Evolutionary conservation across 306 rosid species (phyloP).

Genomic region (Styphnolobium japonicum): DNA sequence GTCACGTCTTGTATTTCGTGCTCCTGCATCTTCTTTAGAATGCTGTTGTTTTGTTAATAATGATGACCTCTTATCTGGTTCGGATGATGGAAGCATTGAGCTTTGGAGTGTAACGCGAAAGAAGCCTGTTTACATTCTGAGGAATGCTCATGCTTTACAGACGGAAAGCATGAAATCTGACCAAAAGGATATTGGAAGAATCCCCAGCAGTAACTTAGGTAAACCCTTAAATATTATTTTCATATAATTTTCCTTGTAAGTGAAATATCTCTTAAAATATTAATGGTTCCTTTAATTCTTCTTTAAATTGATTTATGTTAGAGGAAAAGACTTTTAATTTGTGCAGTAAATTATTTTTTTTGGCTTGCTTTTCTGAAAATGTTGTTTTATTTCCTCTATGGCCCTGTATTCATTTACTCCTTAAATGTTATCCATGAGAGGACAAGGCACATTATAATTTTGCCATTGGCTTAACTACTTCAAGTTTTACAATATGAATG

Average conservation of each 20-base stretch:
- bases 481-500: not conserved
- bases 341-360: not conserved
- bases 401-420: not conserved
- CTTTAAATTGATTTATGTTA: not conserved
- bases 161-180: slow-evolving; percentile 41
- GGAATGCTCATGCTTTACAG: slow-evolving; percentile 68
- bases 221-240: slow-evolving; percentile 14
- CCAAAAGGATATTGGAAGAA: slow-evolving; percentile 40
- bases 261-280: not conserved
- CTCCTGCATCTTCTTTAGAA: slow-evolving; percentile 86
- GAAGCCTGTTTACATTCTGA: slow-evolving; percentile 76
- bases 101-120: slow-evolving; percentile 70
- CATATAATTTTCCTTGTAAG: not conserved
- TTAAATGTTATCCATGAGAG: not conserved
- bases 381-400: not conserved
- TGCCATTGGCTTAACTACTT: not conserved
- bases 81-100: slow-evolving; percentile 89
- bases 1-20: slow-evolving; percentile 82
- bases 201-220: slow-evolving; percentile 74
- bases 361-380: not conserved
- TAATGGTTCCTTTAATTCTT: not conserved
- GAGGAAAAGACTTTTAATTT: not conserved
- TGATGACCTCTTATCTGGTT: slow-evolving; percentile 84
- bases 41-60: slow-evolving; percentile 81
- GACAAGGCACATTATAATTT: not conserved